Evolutionary conservation across 176 grass and related monocot species (phyloP), one percentile per base, ranked within the genome.

Genomic region (Zea mays): DNA sequence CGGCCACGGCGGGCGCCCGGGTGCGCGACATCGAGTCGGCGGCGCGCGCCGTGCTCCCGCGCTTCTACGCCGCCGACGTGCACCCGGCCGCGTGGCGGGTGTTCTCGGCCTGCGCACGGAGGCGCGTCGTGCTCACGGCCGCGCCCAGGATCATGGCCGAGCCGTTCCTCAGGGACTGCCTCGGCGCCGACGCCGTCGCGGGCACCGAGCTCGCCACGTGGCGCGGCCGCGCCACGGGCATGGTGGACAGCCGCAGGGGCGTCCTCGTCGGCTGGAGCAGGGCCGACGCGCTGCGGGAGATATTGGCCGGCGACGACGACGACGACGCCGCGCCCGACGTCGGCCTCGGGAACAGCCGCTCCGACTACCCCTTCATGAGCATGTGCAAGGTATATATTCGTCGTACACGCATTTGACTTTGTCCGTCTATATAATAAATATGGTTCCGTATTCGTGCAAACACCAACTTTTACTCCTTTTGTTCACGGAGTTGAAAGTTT

Each of bases 361-460:
- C 86, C 12, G 90, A 92, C 68, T 92, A 86, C 78, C 21, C 79
- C 5, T 92, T 89, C 69, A 92, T 92, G 90, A 83, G 81, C 72
- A 56, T 80, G 10, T 92, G 86, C 80, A 85, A 92, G 90, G 90
- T n/a, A n/a, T n/a, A n/a, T n/a, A n/a, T n/a, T n/a, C n/a, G n/a
- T n/a, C n/a, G n/a, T n/a, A n/a, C n/a, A 72, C 42, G 5, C 16
- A 14, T 38, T 3, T 54, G 54, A 45, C 15, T 47, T 4, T 13
- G 4, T 49, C 12, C 4, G 1, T 13, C 3, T 49, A 4, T 4
- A 14, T 14, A 15, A n/a, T 50, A 14, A 39, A 49, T 20, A 63
- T 14, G 6, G 15, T 37, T 63, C 60, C 33, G 34, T 37, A 36
- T 56, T 21, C 60, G 12, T 49, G n/a, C n/a, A n/a, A n/a, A n/a